Percentiles rank a stretch among this genome's conserved stretches.
phyloP scores from a whole-genome alignment of 148 eudicot genomes.

The Silene conica region DNA sequence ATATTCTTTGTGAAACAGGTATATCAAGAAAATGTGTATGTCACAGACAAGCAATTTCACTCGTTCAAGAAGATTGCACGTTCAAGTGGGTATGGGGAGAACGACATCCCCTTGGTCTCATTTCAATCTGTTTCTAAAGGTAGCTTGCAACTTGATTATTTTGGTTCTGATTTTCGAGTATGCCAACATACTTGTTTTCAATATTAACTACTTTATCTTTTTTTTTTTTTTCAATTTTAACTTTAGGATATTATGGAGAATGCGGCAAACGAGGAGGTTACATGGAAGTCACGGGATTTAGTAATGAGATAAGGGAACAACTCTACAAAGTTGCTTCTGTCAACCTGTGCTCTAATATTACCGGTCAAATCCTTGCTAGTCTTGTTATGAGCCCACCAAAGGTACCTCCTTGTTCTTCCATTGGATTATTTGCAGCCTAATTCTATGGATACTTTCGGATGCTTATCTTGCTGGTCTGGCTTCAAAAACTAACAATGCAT shows the following conservation, averaged over 20 bases:
- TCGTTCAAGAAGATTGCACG: conserved; percentile 89
- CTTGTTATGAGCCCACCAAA: conserved; percentile 93
- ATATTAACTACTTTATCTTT: neutral
- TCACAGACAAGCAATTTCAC: conserved; percentile 77
- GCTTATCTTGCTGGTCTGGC: too few species aligned
- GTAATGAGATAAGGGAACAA: conserved; percentile 81
- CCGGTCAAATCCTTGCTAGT: conserved; percentile 93
- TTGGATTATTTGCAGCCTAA: neutral
- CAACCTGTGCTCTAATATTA: conserved; percentile 80
- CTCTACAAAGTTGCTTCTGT: conserved; percentile 93
- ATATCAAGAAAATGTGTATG: conserved; percentile 91
- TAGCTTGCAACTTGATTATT: conserved; percentile 24
- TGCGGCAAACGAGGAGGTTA: conserved; percentile 98
- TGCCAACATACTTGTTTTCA: conserved; percentile 11
- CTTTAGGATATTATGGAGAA: conserved; percentile 86
- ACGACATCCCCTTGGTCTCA: conserved; percentile 70
- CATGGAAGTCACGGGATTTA: conserved; percentile 95
- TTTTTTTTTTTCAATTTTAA: conserved; percentile 4
- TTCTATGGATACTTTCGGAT: too few species aligned
- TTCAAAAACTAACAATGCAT: neutral
- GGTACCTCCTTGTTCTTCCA: conserved; percentile 35
- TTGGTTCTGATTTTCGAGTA: neutral
- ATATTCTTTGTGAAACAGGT: conserved; percentile 48
- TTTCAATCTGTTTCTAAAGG: conserved; percentile 96
- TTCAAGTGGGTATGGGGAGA: conserved; percentile 75